These are phyloP conservation scores for Exophiala alcalophila DNA, from an alignment of 2,329 filamentous ascomycete species.

Conservation along the genomic window DNA sequence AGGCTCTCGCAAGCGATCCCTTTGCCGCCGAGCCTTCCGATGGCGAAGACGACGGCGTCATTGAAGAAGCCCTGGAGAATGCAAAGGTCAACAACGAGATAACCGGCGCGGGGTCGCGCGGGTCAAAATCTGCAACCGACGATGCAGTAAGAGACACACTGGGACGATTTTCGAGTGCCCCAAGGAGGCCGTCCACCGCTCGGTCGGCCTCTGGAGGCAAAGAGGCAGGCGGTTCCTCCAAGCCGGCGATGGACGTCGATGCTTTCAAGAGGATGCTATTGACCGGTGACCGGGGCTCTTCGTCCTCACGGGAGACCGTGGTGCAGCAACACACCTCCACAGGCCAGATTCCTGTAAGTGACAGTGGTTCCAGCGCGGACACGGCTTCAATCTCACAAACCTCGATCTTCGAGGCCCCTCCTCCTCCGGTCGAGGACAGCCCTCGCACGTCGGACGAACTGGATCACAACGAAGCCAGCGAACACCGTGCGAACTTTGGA, in stretches of 20 bases:
- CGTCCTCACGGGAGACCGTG: slow-evolving; percentile 26
- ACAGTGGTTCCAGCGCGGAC: slow-evolving; percentile 55
- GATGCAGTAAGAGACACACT: slow-evolving; percentile 28
- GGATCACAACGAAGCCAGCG: slow-evolving; percentile 53
- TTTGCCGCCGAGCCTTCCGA: slow-evolving; percentile 37
- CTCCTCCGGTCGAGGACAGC: slow-evolving; percentile 48
- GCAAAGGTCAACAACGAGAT: slow-evolving; percentile 29
- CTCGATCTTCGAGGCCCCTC: slow-evolving; percentile 55
- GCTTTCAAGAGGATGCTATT: slow-evolving; percentile 73
- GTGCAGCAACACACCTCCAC: slow-evolving; percentile 25
- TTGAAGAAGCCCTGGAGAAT: slow-evolving; percentile 31
- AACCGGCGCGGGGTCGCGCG: slow-evolving; percentile 11
- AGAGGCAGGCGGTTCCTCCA: slow-evolving; percentile 29
- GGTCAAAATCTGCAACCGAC: background rate
- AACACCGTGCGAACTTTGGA: slow-evolving; percentile 42
- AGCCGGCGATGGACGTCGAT: slow-evolving; percentile 66
- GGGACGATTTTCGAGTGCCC: slow-evolving; percentile 26
- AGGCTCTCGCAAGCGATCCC: slow-evolving; percentile 37
- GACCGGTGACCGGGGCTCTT: slow-evolving; percentile 60
- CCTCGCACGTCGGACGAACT: slow-evolving; percentile 60
- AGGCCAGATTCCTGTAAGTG: slow-evolving; percentile 32
- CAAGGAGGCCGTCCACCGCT: slow-evolving; percentile 9
- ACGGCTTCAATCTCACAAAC: slow-evolving; percentile 58
- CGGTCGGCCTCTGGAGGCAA: slow-evolving; percentile 4
- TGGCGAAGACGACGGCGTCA: slow-evolving; percentile 33